Evolutionary conservation across 371 early-diverging fungal species (phyloP).

Genomic region (Parasitella parasitica): DNA sequence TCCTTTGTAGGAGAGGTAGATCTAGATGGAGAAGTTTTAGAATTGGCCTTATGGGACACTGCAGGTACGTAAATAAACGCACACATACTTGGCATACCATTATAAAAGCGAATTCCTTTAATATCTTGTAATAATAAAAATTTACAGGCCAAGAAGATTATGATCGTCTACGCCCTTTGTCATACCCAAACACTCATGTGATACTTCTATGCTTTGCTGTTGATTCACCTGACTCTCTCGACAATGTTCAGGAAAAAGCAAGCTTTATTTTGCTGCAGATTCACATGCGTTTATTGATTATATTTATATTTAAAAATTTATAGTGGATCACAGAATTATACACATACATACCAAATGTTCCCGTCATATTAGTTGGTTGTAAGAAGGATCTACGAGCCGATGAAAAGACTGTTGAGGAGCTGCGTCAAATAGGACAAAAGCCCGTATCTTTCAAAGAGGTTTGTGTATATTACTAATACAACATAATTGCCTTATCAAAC

Average conservation of each 20-base stretch:
- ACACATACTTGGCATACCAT: not conserved
- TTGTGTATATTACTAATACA: not conserved
- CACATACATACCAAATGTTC: constrained; percentile 37
- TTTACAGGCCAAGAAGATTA: constrained; percentile 34
- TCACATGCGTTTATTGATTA: not conserved
- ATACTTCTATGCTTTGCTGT: constrained; percentile 57
- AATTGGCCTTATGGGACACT: constrained; percentile 69
- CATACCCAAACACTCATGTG: constrained; percentile 52
- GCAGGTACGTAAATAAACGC: constrained; percentile 51
- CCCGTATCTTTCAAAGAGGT: constrained; percentile 34
- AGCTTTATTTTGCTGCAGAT: not conserved
- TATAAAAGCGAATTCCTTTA: constrained; percentile 7
- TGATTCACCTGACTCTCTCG: constrained; percentile 58
- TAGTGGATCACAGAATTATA: constrained; percentile 56
- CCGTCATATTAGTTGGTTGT: constrained; percentile 49
- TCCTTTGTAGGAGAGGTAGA: constrained; percentile 61
- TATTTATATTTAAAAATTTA: not conserved
- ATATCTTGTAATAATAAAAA: constrained; percentile 20
- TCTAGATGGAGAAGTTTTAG: constrained; percentile 55
- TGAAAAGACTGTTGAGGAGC: constrained; percentile 17
- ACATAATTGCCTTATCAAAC: too few species aligned
- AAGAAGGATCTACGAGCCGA: constrained; percentile 55
- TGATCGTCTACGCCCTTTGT: constrained; percentile 51
- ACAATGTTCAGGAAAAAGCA: constrained; percentile 52
- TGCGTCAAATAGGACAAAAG: constrained; percentile 18